Percentiles rank a stretch among this genome's conserved stretches.
These are phyloP conservation scores for Globisporangium middletonii DNA, from an alignment of 352 stramenopile genomes.

Conservation along the genomic window DNA sequence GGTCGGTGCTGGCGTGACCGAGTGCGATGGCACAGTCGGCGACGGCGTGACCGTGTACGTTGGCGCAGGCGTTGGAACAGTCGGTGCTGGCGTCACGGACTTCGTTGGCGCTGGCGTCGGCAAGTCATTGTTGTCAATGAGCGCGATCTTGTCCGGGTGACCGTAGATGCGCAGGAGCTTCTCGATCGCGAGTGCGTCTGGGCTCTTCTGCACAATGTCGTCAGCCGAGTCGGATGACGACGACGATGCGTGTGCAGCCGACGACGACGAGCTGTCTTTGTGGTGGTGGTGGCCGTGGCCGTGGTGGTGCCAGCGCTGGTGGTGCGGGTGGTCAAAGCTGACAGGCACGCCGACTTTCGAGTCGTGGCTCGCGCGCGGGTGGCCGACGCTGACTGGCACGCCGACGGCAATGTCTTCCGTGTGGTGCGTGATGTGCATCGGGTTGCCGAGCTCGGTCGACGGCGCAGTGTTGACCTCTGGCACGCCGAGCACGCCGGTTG, in stretches of 20 bases:
- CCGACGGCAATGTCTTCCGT: neutral
- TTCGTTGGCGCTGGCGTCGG: conserved; percentile 13
- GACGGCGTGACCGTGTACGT: conserved; percentile 5
- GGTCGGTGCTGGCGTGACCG: conserved; percentile 4
- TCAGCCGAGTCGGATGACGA: neutral
- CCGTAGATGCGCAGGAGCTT: conserved; percentile 14
- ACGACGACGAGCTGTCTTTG: neutral
- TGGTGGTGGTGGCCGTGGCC: conserved; percentile 3
- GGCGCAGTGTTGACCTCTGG: conserved; percentile 1
- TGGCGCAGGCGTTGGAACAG: conserved; percentile 6
- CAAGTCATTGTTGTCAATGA: neutral
- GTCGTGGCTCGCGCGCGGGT: neutral
- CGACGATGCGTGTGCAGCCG: too few relatives aligned
- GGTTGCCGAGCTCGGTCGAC: conserved; percentile 5
- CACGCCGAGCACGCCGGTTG: conserved; percentile 2
- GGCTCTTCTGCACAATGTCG: conserved; percentile 7
- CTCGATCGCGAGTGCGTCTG: conserved; percentile 4
- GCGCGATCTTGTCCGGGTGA: neutral
- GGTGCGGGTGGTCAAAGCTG: conserved; percentile 4
- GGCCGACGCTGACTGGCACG: neutral
- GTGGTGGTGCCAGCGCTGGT: conserved; percentile 1
- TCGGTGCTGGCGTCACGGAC: conserved; percentile 10
- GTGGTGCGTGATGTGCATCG: neutral
- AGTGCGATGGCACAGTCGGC: conserved; percentile 3
- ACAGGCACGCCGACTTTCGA: conserved; percentile 4